These are phyloP conservation scores for Rhizoclosmatium sp. DNA, from an alignment of 192 early-diverging fungal species.

Conservation along the genomic window DNA sequence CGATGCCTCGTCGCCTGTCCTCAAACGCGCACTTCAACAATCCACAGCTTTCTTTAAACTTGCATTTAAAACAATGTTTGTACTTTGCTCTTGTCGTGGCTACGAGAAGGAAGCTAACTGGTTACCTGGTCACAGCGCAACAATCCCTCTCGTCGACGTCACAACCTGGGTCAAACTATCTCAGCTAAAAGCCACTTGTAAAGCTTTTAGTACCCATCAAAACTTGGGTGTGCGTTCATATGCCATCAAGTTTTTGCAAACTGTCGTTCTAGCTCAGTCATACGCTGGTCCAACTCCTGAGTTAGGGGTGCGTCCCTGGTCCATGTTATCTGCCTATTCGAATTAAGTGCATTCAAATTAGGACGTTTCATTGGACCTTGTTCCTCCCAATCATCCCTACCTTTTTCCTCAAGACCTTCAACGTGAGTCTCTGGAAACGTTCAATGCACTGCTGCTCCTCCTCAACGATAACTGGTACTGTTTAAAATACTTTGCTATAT, in stretches of 20 bases:
- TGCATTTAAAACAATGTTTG: slow-evolving; percentile 24
- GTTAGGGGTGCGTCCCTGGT: background rate
- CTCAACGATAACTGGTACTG: slow-evolving; percentile 30
- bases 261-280: slow-evolving; percentile 13
- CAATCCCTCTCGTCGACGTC: slow-evolving; percentile 20
- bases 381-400: slow-evolving; percentile 47
- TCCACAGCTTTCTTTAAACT: slow-evolving; percentile 2
- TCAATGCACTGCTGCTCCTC: slow-evolving; percentile 31
- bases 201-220: background rate
- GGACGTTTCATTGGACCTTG: slow-evolving; percentile 45
- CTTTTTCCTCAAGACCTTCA: slow-evolving; percentile 38
- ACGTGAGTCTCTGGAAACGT: slow-evolving; percentile 40
- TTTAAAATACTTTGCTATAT: slow-evolving; percentile 11
- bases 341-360: background rate
- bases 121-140: background rate
- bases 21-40: slow-evolving; percentile 7
- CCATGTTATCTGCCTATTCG: background rate
- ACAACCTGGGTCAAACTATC: slow-evolving; percentile 21
- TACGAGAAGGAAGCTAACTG: background rate
- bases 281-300: background rate
- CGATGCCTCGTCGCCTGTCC: background rate
- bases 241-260: slow-evolving; percentile 29
- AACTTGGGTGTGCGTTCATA: slow-evolving; percentile 4
- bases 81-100: background rate
- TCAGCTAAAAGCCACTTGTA: slow-evolving; percentile 4